phyloP scores from a whole-genome alignment of 495 filamentous ascomycete genomes.

The Cercophora samala region DNA sequence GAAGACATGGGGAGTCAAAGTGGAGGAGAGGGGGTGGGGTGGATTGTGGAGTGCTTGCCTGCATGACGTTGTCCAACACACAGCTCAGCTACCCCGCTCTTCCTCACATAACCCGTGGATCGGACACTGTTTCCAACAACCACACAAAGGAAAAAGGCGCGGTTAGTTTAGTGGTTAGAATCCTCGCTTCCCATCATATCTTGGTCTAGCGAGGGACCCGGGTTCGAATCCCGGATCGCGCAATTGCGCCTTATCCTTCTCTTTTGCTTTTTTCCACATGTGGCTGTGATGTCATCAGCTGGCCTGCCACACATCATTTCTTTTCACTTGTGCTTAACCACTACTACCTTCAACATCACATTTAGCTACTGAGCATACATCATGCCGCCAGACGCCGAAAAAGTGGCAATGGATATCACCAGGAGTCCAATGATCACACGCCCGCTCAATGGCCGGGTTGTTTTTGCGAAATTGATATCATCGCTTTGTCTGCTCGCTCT shows the following conservation, averaged over 20 bases:
- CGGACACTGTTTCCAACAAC: not conserved
- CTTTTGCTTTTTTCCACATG: not conserved
- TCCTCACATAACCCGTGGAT: not conserved
- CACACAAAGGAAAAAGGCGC: slow-evolving; percentile 15
- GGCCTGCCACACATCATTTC: too few relatives aligned
- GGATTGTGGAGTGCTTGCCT: not conserved
- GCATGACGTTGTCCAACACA: not conserved
- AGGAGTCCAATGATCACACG: too few relatives aligned
- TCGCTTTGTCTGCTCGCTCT: too few relatives aligned
- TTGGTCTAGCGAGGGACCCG: slow-evolving; percentile 25
- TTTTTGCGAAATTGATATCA: too few relatives aligned
- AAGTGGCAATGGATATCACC: too few relatives aligned
- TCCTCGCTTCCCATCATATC: slow-evolving; percentile 26
- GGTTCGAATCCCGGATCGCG: slow-evolving; percentile 30
- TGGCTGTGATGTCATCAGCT: not conserved
- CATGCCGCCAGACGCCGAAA: too few relatives aligned
- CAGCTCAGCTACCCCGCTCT: slow-evolving; percentile 3
- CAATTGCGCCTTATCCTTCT: slow-evolving; percentile 15
- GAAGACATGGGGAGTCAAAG: not conserved
- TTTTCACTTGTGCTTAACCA: too few relatives aligned
- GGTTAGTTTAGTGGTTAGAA: slow-evolving; percentile 31
- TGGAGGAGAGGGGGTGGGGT: not conserved
- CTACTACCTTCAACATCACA: too few relatives aligned
- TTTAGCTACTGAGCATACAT: too few relatives aligned
- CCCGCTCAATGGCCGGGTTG: too few relatives aligned